Evolutionary conservation across 345 rosid species (phyloP).

Genomic region (Eutrema yunnanense): DNA sequence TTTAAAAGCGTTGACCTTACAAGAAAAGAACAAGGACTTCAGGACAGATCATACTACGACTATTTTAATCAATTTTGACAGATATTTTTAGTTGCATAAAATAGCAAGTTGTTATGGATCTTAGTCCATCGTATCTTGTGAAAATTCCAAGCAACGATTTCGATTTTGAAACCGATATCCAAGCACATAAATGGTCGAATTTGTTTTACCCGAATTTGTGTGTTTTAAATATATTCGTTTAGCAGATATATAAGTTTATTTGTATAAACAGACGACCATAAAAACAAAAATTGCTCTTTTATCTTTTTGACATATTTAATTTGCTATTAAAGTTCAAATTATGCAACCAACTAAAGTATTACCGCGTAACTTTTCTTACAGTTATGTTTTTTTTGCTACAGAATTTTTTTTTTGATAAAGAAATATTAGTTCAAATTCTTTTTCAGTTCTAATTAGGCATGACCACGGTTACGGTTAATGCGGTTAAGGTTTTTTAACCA

Average conservation of each 20-base stretch:
- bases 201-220: background rate
- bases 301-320: background rate
- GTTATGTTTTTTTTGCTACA: background rate
- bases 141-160: constrained; percentile 6
- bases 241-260: background rate
- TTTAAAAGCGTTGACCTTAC: constrained; percentile 19
- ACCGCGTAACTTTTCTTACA: background rate
- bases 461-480: too few relatives aligned
- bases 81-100: background rate
- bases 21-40: background rate
- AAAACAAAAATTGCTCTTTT: background rate
- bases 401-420: background rate
- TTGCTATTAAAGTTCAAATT: background rate
- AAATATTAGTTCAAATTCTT: too few relatives aligned
- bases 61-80: background rate
- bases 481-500: too few relatives aligned
- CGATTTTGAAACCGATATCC: background rate
- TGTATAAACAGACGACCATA: background rate
- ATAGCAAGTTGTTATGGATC: constrained; percentile 9
- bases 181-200: background rate
- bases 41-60: constrained; percentile 6
- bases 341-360: background rate
- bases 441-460: too few relatives aligned
- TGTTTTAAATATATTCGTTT: background rate
- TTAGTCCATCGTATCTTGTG: constrained; percentile 12